These are phyloP conservation scores for Sporothrix dimorphospora DNA, from an alignment of 2,329 filamentous ascomycete species.

Conservation along the genomic window DNA sequence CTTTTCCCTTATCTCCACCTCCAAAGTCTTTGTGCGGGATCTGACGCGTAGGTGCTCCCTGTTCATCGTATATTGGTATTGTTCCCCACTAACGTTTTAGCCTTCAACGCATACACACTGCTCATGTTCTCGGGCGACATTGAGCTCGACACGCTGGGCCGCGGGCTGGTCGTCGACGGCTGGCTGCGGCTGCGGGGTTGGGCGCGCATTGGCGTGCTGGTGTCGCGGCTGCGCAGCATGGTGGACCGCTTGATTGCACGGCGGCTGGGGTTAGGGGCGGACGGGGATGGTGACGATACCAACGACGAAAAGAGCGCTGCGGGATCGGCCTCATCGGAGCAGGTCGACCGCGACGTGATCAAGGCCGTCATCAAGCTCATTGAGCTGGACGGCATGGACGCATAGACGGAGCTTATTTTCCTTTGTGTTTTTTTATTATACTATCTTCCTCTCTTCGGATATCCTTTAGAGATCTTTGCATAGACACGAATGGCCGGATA, in stretches of 20 bases:
- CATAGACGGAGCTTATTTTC: constrained; percentile 41
- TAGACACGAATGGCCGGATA: constrained; percentile 4
- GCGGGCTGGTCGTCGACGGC: constrained; percentile 86
- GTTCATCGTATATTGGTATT: constrained; percentile 42
- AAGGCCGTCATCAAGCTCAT: constrained; percentile 77
- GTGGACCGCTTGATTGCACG: constrained; percentile 80
- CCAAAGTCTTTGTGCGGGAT: constrained; percentile 89
- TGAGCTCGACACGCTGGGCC: constrained; percentile 80
- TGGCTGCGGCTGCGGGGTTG: constrained; percentile 87
- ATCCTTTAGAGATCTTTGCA: not conserved
- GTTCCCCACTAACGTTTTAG: constrained; percentile 42
- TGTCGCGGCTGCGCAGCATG: constrained; percentile 80
- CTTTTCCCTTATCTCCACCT: constrained; percentile 89
- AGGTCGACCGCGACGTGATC: constrained; percentile 69
- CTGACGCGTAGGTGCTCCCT: constrained; percentile 70
- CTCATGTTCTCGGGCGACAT: constrained; percentile 89
- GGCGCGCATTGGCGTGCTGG: constrained; percentile 90
- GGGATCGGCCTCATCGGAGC: constrained; percentile 45
- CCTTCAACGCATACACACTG: constrained; percentile 87
- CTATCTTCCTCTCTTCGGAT: not conserved
- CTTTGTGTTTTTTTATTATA: not conserved
- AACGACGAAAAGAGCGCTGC: constrained; percentile 9
- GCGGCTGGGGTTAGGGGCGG: constrained; percentile 76
- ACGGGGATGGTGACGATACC: not conserved
- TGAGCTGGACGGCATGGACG: constrained; percentile 86